A percentile compares a stretch with the other conserved stretches of the same genome.
Conservation (phyloP, 257 asterid genomes). For the Scutellaria barbata region DNA sequence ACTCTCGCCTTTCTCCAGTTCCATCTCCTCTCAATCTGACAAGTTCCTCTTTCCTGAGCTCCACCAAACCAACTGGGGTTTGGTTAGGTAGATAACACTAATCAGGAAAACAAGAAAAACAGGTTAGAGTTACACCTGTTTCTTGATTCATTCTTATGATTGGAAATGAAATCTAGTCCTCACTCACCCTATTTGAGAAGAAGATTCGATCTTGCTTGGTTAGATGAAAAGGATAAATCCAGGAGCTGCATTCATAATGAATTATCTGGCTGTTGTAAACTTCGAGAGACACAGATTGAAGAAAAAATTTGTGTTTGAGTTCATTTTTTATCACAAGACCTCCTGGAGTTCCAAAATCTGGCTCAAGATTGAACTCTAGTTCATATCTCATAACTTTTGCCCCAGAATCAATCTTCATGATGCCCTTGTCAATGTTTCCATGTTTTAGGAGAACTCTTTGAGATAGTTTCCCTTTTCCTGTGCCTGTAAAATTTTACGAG, state of each 20-base stretch:
- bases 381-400: slow-evolving; percentile 31
- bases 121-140: not conserved
- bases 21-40: slow-evolving; percentile 52
- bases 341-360: slow-evolving; percentile 46
- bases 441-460: slow-evolving; percentile 35
- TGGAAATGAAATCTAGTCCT: slow-evolving; percentile 18
- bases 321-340: slow-evolving; percentile 47
- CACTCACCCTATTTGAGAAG: slow-evolving; percentile 53
- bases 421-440: slow-evolving; percentile 31
- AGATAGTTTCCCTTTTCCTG: slow-evolving; percentile 40
- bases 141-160: not conserved
- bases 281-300: slow-evolving; percentile 41
- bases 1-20: slow-evolving; percentile 45
- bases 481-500: slow-evolving; percentile 24
- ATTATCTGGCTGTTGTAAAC: slow-evolving; percentile 30
- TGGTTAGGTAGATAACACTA: slow-evolving; percentile 56
- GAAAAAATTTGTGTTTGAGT: slow-evolving; percentile 42
- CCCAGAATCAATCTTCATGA: slow-evolving; percentile 12
- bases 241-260: slow-evolving; percentile 53
- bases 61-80: slow-evolving; percentile 47
- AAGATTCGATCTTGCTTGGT: slow-evolving; percentile 46
- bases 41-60: slow-evolving; percentile 52
- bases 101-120: slow-evolving; percentile 11
- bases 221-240: slow-evolving; percentile 49
- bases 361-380: slow-evolving; percentile 35